Conservation (phyloP, 2,329 filamentous ascomycete genomes). For the Phyllosticta ampelicida region DNA sequence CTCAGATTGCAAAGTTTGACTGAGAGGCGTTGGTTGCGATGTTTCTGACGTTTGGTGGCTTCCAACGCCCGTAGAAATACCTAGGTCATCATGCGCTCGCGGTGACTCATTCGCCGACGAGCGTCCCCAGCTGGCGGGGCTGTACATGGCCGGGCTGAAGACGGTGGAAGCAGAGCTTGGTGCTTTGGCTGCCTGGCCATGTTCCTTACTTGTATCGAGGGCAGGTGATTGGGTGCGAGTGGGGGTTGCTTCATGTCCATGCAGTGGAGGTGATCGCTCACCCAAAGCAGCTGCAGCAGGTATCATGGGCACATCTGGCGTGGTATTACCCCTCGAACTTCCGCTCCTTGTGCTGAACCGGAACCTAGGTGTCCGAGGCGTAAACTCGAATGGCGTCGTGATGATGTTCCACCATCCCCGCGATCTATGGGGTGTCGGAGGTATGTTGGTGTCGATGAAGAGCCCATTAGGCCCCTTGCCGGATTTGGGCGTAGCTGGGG, state of each 20-base stretch:
- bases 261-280: neutral
- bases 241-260: neutral
- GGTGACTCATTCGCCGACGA: neutral
- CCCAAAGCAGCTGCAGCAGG: slow-evolving; percentile 12
- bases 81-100: slow-evolving; percentile 7
- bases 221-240: neutral
- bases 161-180: slow-evolving; percentile 5
- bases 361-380: slow-evolving; percentile 22
- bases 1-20: neutral
- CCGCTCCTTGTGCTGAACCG: slow-evolving; percentile 22
- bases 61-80: slow-evolving; percentile 2
- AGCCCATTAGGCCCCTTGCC: slow-evolving; percentile 18
- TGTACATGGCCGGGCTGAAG: slow-evolving; percentile 5
- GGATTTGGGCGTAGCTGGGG: slow-evolving; percentile 14
- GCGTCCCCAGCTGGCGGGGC: slow-evolving; percentile 4
- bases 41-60: neutral
- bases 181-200: neutral
- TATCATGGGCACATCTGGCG: slow-evolving; percentile 25
- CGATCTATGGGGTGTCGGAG: slow-evolving; percentile 47
- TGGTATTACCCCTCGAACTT: slow-evolving; percentile 14
- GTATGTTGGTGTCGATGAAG: slow-evolving; percentile 25
- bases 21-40: neutral
- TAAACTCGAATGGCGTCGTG: slow-evolving; percentile 52
- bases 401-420: slow-evolving; percentile 72
- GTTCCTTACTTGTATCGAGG: neutral